Evolutionary conservation across 2,329 filamentous ascomycete species (phyloP).

Genomic region (Xylaria multiplex): DNA sequence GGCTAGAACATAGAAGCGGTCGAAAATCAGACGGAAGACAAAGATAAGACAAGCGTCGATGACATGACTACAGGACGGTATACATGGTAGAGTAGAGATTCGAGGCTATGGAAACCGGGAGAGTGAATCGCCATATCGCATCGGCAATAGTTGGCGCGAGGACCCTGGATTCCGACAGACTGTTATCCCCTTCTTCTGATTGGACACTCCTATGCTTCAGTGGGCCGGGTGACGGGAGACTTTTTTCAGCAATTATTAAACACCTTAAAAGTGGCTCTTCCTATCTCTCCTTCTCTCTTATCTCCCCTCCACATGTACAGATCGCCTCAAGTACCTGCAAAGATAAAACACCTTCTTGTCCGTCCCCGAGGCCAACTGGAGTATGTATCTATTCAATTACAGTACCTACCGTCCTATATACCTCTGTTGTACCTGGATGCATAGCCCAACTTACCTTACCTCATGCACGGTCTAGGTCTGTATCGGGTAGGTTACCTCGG

Average conservation of each 20-base stretch:
- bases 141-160: constrained; percentile 30
- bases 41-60: constrained; percentile 30
- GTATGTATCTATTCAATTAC: too few relatives aligned
- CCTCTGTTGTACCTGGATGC: too few relatives aligned
- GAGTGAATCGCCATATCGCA: constrained; percentile 13
- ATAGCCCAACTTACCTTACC: too few relatives aligned
- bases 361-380: too few relatives aligned
- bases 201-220: constrained; percentile 8
- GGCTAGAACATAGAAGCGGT: constrained; percentile 21
- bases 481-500: constrained; percentile 5
- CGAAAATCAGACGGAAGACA: constrained; percentile 25
- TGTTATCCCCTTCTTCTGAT: constrained; percentile 30
- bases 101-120: constrained; percentile 21
- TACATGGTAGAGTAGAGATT: neutral
- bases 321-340: neutral
- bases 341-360: too few relatives aligned
- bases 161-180: constrained; percentile 19
- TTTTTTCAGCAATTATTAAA: constrained; percentile 4
- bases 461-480: too few relatives aligned
- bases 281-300: constrained; percentile 6
- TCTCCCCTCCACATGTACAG: constrained; percentile 5
- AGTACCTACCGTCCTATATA: too few relatives aligned
- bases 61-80: constrained; percentile 7
- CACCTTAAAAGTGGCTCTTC: neutral
- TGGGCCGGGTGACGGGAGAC: neutral